Evolutionary conservation across 208 protist genomes (phyloP), one percentile per base, ranked within the genome.

Genomic region (Vickermania ingenoplastis): DNA sequence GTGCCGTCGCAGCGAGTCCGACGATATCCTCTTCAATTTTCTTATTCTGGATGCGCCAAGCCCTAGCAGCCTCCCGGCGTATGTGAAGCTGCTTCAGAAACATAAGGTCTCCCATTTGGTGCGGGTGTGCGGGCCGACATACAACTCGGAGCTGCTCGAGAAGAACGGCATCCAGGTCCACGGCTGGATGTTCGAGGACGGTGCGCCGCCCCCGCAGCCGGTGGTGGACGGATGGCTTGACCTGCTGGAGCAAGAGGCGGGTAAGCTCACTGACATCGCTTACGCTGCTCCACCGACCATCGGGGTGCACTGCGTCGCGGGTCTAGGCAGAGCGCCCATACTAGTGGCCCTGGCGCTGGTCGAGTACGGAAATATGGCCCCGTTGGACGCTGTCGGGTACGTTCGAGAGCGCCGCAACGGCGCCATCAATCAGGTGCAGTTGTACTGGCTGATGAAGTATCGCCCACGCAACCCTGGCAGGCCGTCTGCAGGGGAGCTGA

Each of bases 251-350:
- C 30, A 59, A 50, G 67, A 77, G 52, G 7, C 25, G 50, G 31
- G 41, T 21, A 69, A 56, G n/a, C 21, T 36, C 0, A 7, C 7
- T 7, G 11, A 45, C 11, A 17, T 17, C 36, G 36, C 36, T 17
- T 17, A 17, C 17, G 36, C 36, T 17, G 7, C 36, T 7, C 58
- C 71, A 1, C 22, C 51, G 5, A 72, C 71, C 0, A 75, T 91
- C 52, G 80, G 66, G 11, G 75, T 88, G 53, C 83, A 91, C 57
- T 91, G 83, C 59, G 75, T 88, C 3, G 83, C 83, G 21, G 83
- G 83, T 11, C 67, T 91, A 1, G 83, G 80, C 7, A 29, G 83
- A 11, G 83, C 80, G 7, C 83, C 80, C 25, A 76, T 88, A 5
- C 52, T 88, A 0, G 78, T 88, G 23, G 80, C 83, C 2, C 59